Evolutionary conservation across 371 early-diverging fungal genomes (phyloP).

Genomic region (Coemansia sp.): DNA sequence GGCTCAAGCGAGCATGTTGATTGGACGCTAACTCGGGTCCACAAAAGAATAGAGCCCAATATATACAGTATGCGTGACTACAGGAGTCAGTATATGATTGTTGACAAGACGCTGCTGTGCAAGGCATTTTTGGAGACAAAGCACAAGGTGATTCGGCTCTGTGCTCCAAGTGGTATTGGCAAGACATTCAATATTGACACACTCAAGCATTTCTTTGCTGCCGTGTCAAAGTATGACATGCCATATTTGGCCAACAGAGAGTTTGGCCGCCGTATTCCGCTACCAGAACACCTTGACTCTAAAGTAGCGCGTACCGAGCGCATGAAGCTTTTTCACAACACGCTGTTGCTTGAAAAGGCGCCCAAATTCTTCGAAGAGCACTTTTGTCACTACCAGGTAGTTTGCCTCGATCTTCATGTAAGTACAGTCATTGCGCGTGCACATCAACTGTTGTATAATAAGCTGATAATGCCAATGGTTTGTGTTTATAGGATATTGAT

Average conservation of each 20-base stretch:
- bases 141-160: constrained; percentile 1
- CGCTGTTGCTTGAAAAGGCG: not conserved
- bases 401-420: constrained; percentile 1
- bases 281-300: not conserved
- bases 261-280: not conserved
- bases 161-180: constrained; percentile 2
- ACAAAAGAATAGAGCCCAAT: not conserved
- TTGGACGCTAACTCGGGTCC: not conserved
- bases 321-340: constrained; percentile 6
- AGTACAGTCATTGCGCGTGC: not conserved
- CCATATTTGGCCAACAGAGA: not conserved
- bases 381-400: constrained; percentile 9
- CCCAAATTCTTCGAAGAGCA: not conserved
- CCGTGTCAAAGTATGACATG: constrained; percentile 7
- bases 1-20: not conserved
- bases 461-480: not conserved
- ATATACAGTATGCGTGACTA: not conserved
- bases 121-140: constrained; percentile 4
- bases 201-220: not conserved
- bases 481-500: not conserved
- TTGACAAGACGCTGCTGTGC: constrained; percentile 7
- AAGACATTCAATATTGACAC: not conserved
- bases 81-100: not conserved
- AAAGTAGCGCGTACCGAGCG: not conserved
- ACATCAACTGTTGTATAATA: not conserved